A percentile compares a stretch with the other conserved stretches of the same genome.
phyloP scores from a whole-genome alignment of 495 filamentous ascomycete species.

The Aspergillus ellipticus region DNA sequence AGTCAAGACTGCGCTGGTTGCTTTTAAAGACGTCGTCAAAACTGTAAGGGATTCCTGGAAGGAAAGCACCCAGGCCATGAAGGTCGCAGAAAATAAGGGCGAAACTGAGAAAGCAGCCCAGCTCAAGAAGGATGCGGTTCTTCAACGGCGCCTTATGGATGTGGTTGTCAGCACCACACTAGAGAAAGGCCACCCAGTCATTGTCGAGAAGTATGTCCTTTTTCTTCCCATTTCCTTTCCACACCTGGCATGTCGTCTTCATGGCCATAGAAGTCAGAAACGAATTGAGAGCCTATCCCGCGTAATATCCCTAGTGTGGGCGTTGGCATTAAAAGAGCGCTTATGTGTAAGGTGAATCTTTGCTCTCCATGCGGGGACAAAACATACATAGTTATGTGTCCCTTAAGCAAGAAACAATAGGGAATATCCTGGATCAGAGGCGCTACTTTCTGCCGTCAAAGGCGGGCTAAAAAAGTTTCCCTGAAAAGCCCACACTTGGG shows the following conservation, averaged over 20 bases:
- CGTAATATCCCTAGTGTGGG: conserved; percentile 33
- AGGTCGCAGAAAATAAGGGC: conserved; percentile 52
- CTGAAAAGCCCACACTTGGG: background rate
- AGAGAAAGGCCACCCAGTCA: conserved; percentile 58
- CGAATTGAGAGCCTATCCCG: conserved; percentile 31
- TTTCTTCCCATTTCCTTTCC: conserved; percentile 16
- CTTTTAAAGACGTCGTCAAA: conserved; percentile 61
- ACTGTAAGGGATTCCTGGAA: conserved; percentile 61
- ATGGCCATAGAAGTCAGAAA: conserved; percentile 34
- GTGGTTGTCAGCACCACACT: conserved; percentile 56
- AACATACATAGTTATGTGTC: conserved; percentile 17
- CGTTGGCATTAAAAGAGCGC: conserved; percentile 28
- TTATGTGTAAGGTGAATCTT: conserved; percentile 25
- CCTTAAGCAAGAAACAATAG: conserved; percentile 33
- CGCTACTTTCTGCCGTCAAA: background rate
- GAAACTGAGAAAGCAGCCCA: conserved; percentile 36
- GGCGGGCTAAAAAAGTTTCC: background rate
- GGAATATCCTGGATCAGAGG: conserved; percentile 4
- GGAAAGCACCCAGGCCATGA: conserved; percentile 53
- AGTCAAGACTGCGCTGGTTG: conserved; percentile 49
- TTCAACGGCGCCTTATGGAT: conserved; percentile 57
- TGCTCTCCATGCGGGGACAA: conserved; percentile 10
- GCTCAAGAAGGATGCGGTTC: conserved; percentile 47
- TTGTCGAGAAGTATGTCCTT: conserved; percentile 60
- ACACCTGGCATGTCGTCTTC: conserved; percentile 22